Conservation (phyloP, 2,329 filamentous ascomycete species). For the Apiospora saccharicola region DNA sequence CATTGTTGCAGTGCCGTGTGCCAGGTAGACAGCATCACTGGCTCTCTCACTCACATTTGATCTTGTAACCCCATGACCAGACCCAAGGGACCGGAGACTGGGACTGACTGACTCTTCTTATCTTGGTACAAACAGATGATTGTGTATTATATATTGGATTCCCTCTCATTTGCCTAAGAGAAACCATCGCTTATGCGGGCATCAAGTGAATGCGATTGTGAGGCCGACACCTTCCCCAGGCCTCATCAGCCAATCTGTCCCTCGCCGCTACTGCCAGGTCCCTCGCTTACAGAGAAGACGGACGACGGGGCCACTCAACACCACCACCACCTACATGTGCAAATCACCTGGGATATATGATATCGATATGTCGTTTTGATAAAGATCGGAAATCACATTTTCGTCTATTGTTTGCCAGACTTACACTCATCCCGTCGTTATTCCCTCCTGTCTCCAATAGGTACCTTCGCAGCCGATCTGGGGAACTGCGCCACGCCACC, state of each 20-base stretch:
- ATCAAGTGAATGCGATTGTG: constrained; percentile 15
- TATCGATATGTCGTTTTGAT: constrained; percentile 1
- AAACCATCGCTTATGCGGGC: neutral
- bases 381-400: neutral
- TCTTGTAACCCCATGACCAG: neutral
- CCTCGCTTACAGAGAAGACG: constrained; percentile 5
- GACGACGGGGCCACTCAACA: neutral
- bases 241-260: neutral
- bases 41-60: neutral
- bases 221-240: neutral
- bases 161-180: neutral
- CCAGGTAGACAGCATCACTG: constrained; percentile 3
- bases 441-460: neutral
- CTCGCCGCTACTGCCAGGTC: neutral
- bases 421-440: neutral
- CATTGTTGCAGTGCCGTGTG: neutral
- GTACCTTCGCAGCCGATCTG: neutral
- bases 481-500: neutral
- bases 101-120: neutral
- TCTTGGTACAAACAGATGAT: neutral
- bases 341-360: neutral
- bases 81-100: neutral
- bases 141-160: constrained; percentile 3
- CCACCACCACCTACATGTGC: neutral
- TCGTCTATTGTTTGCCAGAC: neutral